A percentile compares a stretch with the other conserved stretches of the same genome.
phyloP scores from a whole-genome alignment of 2,329 filamentous ascomycete species.

The Metarhizium album region DNA sequence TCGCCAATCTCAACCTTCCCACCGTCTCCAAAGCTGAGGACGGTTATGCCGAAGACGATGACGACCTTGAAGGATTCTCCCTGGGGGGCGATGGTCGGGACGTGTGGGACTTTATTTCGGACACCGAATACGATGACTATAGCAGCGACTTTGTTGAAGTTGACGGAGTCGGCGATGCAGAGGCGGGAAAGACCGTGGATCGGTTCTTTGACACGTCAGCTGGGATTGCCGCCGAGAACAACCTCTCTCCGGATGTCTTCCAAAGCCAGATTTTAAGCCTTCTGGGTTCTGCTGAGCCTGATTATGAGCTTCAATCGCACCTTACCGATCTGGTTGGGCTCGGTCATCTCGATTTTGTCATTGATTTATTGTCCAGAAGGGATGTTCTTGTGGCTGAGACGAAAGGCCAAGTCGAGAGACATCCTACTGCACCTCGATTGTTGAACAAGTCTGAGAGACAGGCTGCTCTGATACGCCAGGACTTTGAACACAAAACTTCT shows the following conservation, averaged over 20 bases:
- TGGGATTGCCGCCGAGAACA: conserved; percentile 54
- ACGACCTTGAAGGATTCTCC: conserved; percentile 47
- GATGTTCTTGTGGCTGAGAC: conserved; percentile 49
- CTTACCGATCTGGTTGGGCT: conserved; percentile 87
- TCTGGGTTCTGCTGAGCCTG: conserved; percentile 53
- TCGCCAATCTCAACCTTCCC: conserved; percentile 58
- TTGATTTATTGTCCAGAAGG: conserved; percentile 75
- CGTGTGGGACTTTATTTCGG: conserved; percentile 86
- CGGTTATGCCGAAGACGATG: conserved; percentile 47
- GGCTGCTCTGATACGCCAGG: conserved; percentile 62
- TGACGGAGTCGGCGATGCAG: conserved; percentile 18
- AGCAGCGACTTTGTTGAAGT: conserved; percentile 54
- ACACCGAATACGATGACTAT: conserved; percentile 54
- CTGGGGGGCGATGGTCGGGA: conserved; percentile 61
- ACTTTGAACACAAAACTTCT: conserved; percentile 74
- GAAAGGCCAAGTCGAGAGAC: conserved; percentile 20
- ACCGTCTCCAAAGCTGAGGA: conserved; percentile 28
- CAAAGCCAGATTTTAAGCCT: conserved; percentile 67
- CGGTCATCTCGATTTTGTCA: conserved; percentile 86
- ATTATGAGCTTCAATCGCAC: conserved; percentile 84
- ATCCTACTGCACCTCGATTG: conserved; percentile 38
- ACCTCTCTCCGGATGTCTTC: conserved; percentile 58
- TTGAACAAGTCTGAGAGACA: conserved; percentile 70
- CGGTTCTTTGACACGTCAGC: conserved; percentile 68
- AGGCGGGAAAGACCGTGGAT: conserved; percentile 38